A percentile compares a stretch with the other conserved stretches of the same genome.
Conservation (phyloP, 805 yeast species). For the Cyberlindnera euphorbiiphila region DNA sequence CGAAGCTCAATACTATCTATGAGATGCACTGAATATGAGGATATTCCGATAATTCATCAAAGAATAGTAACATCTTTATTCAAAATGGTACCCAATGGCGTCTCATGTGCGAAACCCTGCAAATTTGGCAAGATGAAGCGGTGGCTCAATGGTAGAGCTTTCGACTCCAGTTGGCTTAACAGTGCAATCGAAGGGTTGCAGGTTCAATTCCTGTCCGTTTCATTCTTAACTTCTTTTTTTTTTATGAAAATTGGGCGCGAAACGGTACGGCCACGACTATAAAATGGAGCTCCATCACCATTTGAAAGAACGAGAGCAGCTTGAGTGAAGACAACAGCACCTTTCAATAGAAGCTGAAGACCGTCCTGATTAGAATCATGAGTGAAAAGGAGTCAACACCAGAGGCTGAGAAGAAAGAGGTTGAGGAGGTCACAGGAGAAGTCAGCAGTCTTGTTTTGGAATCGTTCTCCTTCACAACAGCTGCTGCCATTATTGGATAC, state of each 20-base stretch:
- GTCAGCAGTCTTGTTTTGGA: conserved; percentile 64
- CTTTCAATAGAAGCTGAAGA: too few species aligned
- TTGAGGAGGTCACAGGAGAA: conserved; percentile 32
- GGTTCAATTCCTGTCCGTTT: conserved; percentile 86
- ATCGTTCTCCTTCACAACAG: conserved; percentile 80
- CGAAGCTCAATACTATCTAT: too few species aligned
- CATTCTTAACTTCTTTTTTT: conserved; percentile 39
- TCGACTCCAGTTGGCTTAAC: conserved; percentile 56
- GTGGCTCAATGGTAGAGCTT: conserved; percentile 81
- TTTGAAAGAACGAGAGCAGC: too few species aligned
- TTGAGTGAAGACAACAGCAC: too few species aligned
- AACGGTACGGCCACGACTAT: conserved; percentile 1
- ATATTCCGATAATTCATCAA: too few species aligned
- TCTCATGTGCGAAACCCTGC: too few species aligned
- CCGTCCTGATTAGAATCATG: too few species aligned
- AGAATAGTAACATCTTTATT: background rate
- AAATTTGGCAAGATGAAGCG: conserved; percentile 54
- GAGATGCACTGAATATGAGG: too few species aligned
- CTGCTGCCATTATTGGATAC: conserved; percentile 86
- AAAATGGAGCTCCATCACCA: too few species aligned
- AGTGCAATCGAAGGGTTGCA: conserved; percentile 74
- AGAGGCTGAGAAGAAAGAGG: conserved; percentile 17
- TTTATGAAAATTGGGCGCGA: background rate
- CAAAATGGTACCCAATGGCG: too few species aligned
- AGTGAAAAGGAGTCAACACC: conserved; percentile 15